Conservation (phyloP, 2,329 filamentous ascomycete genomes). For the Aspergillus persii region DNA sequence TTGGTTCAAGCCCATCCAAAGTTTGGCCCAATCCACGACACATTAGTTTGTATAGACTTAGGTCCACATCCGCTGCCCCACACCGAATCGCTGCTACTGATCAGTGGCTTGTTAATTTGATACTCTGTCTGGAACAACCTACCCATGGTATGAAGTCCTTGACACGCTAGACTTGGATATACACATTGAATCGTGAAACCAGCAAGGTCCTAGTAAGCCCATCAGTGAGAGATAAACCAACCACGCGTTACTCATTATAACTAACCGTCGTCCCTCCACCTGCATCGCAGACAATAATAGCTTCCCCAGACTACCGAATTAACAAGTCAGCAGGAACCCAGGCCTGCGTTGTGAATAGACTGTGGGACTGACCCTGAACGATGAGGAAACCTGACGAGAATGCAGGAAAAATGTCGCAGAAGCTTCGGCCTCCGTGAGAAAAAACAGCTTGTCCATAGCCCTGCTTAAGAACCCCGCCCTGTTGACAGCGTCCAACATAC, state of each 20-base stretch:
- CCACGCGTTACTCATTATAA: background rate
- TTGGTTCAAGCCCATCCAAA: background rate
- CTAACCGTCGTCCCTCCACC: background rate
- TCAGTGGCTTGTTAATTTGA: background rate
- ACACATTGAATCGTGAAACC: background rate
- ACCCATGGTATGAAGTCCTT: background rate
- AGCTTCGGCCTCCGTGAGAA: too few relatives aligned
- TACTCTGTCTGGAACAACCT: background rate
- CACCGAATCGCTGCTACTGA: background rate
- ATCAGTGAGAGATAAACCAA: background rate
- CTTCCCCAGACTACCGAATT: too few relatives aligned
- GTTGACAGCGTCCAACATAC: too few relatives aligned
- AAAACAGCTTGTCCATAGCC: too few relatives aligned
- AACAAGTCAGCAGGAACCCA: too few relatives aligned
- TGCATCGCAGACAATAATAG: background rate
- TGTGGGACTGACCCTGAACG: too few relatives aligned
- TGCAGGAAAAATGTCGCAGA: too few relatives aligned
- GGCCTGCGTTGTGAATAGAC: too few relatives aligned
- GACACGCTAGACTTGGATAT: background rate
- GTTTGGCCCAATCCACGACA: background rate
- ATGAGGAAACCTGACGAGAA: too few relatives aligned
- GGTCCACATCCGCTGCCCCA: background rate
- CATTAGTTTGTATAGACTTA: background rate
- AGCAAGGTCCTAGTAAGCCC: background rate
- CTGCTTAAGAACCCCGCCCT: too few relatives aligned